These are phyloP conservation scores for Yamadazyma songkhlaensis DNA, from an alignment of 1,139 yeast genomes.

Conservation along the genomic window DNA sequence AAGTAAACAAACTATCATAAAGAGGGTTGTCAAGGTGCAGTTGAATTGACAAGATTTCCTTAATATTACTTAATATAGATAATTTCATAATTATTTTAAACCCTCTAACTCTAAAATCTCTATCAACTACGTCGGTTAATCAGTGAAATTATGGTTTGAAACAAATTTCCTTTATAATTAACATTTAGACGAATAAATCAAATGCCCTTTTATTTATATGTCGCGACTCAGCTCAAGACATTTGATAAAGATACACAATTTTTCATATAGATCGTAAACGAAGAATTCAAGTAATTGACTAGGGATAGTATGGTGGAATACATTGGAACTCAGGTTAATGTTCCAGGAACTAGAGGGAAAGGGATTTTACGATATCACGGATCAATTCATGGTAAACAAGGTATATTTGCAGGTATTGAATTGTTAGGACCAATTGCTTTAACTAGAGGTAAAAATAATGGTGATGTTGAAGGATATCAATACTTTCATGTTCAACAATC, in stretches of 20 bases:
- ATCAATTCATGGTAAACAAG: conserved; percentile 65
- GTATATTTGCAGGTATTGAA: conserved; percentile 89
- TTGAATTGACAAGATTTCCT: neutral
- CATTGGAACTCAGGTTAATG: conserved; percentile 35
- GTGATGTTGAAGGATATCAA: conserved; percentile 42
- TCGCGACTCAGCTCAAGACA: too few species aligned
- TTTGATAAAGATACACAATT: too few species aligned
- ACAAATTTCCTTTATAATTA: too few species aligned
- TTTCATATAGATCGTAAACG: too few species aligned
- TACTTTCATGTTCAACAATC: conserved; percentile 54
- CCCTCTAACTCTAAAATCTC: too few species aligned
- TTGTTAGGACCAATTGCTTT: conserved; percentile 59
- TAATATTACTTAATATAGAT: too few species aligned
- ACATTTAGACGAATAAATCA: too few species aligned
- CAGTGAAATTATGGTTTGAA: too few species aligned
- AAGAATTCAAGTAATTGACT: too few species aligned
- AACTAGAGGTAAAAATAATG: conserved; percentile 44
- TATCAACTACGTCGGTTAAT: too few species aligned
- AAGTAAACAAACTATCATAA: neutral
- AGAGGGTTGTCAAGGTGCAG: neutral
- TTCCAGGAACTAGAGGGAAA: conserved; percentile 45
- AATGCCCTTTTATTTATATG: too few species aligned
- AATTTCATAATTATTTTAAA: too few species aligned
- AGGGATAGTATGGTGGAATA: conserved; percentile 21
- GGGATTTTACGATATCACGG: conserved; percentile 78